Conservation (phyloP, 2,329 filamentous ascomycete genomes). For the Colletotrichum sublineola region DNA sequence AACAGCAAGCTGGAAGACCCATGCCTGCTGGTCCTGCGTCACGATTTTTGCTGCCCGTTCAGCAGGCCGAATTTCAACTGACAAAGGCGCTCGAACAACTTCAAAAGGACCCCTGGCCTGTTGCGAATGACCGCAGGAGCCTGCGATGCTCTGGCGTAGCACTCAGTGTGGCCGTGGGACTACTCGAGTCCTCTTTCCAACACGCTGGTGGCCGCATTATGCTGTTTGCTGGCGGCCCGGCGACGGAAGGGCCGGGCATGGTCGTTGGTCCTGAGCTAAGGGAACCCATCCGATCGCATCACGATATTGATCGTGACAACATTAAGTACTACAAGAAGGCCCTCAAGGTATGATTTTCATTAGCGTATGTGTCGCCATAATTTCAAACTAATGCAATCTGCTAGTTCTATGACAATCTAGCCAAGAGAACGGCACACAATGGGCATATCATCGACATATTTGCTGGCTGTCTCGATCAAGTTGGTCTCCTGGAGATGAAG, state of each 20-base stretch:
- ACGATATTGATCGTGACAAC: conserved; percentile 98
- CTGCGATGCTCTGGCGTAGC: conserved; percentile 95
- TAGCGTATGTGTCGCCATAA: conserved; percentile 3
- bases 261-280: conserved; percentile 96
- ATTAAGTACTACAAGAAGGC: conserved; percentile 99
- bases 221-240: conserved; percentile 95
- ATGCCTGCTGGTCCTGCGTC: conserved; percentile 84
- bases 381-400: conserved; percentile 46
- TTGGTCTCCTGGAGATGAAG: conserved; percentile 98
- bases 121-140: conserved; percentile 90
- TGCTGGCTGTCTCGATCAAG: conserved; percentile 96
- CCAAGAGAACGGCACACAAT: conserved; percentile 95
- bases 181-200: conserved; percentile 95
- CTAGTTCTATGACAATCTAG: conserved; percentile 93
- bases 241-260: conserved; percentile 96
- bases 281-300: conserved; percentile 97
- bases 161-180: conserved; percentile 92
- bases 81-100: conserved; percentile 96
- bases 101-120: conserved; percentile 97
- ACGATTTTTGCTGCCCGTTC: conserved; percentile 92
- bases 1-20: conserved; percentile 80
- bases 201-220: conserved; percentile 96
- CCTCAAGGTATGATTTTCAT: conserved; percentile 75
- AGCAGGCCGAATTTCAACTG: conserved; percentile 96
- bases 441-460: conserved; percentile 98